Percentiles rank a stretch among this genome's conserved stretches.
These are phyloP conservation scores for Misopates orontium DNA, from an alignment of 257 asterid species.

Conservation along the genomic window DNA sequence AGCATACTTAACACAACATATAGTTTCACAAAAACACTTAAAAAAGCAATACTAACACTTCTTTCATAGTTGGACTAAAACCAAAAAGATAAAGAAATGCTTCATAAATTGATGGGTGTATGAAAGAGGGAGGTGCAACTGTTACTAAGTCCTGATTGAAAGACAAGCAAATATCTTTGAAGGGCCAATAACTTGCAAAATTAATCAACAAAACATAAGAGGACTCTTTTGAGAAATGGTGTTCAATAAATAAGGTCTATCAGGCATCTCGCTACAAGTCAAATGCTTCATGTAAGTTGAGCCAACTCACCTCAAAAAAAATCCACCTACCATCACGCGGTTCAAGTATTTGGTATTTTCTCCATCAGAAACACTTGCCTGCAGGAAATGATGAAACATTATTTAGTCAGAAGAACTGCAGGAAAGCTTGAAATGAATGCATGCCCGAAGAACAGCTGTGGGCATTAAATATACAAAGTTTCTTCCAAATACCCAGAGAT, in stretches of 20 bases:
- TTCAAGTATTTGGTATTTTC: conserved; percentile 71
- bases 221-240: not conserved
- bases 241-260: conserved; percentile 18
- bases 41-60: not conserved
- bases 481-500: conserved; percentile 27
- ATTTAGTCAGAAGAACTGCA: conserved; percentile 12
- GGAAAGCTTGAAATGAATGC: not conserved
- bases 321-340: conserved; percentile 73
- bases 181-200: conserved; percentile 6
- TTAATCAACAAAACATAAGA: conserved; percentile 11
- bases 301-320: conserved; percentile 70
- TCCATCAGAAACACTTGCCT: conserved; percentile 91
- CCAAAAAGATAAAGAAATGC: conserved; percentile 10
- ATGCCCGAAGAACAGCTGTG: conserved; percentile 20
- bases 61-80: conserved; percentile 8
- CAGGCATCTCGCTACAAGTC: conserved; percentile 18
- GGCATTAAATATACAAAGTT: conserved; percentile 12
- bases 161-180: conserved; percentile 10
- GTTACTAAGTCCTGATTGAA: not conserved
- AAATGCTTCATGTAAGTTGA: conserved; percentile 18
- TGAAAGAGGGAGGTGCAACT: conserved; percentile 13
- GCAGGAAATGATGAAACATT: conserved; percentile 39
- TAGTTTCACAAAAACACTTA: no score
- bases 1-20: not conserved
- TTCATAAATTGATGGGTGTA: conserved; percentile 6